Evolutionary conservation across 2,329 filamentous ascomycete genomes (phyloP).

Genomic region (Hypoxylon rubiginosum): DNA sequence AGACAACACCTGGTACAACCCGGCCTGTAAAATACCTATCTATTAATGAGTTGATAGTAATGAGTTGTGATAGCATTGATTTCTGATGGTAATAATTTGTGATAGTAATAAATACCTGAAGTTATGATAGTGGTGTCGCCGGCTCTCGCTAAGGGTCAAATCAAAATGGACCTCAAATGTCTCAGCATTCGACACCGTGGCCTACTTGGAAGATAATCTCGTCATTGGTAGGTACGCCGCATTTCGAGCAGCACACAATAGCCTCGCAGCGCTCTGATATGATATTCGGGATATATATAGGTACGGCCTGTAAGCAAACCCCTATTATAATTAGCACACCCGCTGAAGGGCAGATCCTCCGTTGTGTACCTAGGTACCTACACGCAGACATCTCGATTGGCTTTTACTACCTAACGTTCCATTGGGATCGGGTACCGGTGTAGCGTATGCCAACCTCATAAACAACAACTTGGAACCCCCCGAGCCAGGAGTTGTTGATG

Average conservation of each 20-base stretch:
- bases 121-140: background rate
- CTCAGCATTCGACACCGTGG: background rate
- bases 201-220: background rate
- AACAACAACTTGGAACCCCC: too few species aligned
- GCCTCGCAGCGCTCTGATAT: background rate
- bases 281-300: background rate
- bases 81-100: too few species aligned
- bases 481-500: too few species aligned
- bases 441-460: background rate
- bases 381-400: too few species aligned
- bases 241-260: too few species aligned
- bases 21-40: too few species aligned
- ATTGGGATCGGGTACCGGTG: background rate
- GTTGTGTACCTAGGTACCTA: background rate
- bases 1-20: too few species aligned
- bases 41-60: too few species aligned
- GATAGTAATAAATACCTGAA: too few species aligned
- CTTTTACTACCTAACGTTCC: background rate
- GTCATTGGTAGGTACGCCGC: too few species aligned
- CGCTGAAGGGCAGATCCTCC: background rate
- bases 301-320: background rate
- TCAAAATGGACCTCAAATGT: background rate
- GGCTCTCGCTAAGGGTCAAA: background rate
- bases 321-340: background rate
- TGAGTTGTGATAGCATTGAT: too few species aligned